Conservation (phyloP, 2,329 filamentous ascomycete species). For the Trichoderma sp. region DNA sequence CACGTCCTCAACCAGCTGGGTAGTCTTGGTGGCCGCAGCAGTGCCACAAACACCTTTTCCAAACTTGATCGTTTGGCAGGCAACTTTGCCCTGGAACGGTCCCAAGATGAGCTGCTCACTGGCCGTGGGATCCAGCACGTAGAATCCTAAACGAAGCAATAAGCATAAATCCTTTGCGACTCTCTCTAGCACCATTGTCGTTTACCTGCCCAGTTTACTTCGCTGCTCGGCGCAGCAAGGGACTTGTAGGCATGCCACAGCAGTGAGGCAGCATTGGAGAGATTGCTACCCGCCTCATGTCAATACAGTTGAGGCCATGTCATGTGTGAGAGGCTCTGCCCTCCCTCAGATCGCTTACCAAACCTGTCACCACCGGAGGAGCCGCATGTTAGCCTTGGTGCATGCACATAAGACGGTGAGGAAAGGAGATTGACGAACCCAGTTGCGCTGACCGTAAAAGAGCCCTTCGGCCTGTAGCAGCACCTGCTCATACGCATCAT, state of each 20-base stretch:
- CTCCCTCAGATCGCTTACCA: constrained; percentile 6
- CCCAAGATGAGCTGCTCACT: constrained; percentile 65
- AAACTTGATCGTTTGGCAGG: constrained; percentile 74
- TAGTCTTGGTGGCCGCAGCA: constrained; percentile 57
- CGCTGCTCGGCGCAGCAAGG: constrained; percentile 59
- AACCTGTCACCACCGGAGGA: constrained; percentile 5
- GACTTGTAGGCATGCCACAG: constrained; percentile 79
- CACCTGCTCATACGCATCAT: constrained; percentile 71
- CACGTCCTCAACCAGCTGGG: constrained; percentile 68
- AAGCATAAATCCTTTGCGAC: not conserved
- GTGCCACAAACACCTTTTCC: constrained; percentile 72
- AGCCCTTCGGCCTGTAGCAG: constrained; percentile 66
- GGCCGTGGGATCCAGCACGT: constrained; percentile 55
- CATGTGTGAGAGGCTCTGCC: not conserved
- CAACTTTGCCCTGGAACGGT: constrained; percentile 76
- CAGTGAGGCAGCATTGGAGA: constrained; percentile 70
- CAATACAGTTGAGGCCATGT: constrained; percentile 3
- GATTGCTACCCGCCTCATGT: constrained; percentile 53
- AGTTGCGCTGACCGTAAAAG: constrained; percentile 71
- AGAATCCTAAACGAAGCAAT: constrained; percentile 57
- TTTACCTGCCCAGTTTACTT: constrained; percentile 73
- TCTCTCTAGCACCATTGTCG: not conserved
- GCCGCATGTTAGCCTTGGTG: not conserved
- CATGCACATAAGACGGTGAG: not conserved
- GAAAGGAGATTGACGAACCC: constrained; percentile 52